Percentiles rank a stretch among this genome's conserved stretches.
These are phyloP conservation scores for Entrophospora sp. DNA, from an alignment of 192 early-diverging fungal genomes.

Conservation along the genomic window DNA sequence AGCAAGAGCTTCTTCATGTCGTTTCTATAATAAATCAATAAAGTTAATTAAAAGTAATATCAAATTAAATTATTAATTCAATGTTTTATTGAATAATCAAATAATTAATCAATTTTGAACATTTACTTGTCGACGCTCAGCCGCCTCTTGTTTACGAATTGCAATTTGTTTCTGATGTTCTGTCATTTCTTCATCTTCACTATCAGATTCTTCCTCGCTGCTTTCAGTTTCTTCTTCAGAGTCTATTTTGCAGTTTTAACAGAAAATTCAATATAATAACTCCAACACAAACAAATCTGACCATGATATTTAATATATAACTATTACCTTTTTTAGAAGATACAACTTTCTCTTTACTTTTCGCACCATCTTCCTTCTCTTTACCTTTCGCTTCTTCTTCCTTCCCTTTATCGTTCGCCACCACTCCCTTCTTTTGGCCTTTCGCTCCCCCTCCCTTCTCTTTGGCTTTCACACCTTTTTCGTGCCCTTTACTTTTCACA, in stretches of 20 bases:
- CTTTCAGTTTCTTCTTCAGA: constrained; percentile 22
- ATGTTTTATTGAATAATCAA: too few species aligned
- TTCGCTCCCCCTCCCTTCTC: too few species aligned
- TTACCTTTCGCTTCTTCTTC: too few species aligned
- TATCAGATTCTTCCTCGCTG: constrained; percentile 1
- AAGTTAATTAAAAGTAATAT: neutral
- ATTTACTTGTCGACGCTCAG: constrained; percentile 54
- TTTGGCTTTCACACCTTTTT: neutral
- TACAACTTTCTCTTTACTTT: neutral
- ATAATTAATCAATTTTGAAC: too few species aligned
- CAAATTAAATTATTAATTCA: too few species aligned
- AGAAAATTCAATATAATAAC: too few species aligned
- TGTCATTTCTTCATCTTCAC: constrained; percentile 10
- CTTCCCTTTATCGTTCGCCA: too few species aligned
- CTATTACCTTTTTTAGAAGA: neutral
- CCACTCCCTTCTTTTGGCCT: too few species aligned
- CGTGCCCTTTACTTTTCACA: too few species aligned
- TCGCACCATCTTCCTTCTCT: too few species aligned
- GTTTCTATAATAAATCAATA: constrained; percentile 12
- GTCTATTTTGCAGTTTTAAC: neutral
- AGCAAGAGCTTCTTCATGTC: constrained; percentile 66
- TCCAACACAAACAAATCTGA: too few species aligned
- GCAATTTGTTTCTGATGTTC: neutral
- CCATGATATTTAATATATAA: neutral
- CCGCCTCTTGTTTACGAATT: constrained; percentile 67